These are phyloP conservation scores for Danielia oregonensis DNA, from an alignment of 805 yeast species.

Conservation along the genomic window DNA sequence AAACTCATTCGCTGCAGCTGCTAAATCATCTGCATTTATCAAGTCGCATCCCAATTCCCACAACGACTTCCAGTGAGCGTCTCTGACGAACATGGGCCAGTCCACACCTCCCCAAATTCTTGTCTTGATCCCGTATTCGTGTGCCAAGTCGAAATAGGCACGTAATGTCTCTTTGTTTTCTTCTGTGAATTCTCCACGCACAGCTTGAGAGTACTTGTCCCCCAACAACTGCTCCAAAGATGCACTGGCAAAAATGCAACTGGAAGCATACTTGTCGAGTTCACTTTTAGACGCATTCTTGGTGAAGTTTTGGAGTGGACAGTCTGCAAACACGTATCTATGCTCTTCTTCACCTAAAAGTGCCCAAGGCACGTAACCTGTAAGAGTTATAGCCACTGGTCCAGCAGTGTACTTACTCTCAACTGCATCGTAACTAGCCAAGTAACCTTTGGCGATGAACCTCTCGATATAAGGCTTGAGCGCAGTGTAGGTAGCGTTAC, in stretches of 20 bases:
- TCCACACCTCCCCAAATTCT: slow-evolving; percentile 70
- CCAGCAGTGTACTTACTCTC: slow-evolving; percentile 37
- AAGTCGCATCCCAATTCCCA: slow-evolving; percentile 49
- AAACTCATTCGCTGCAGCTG: slow-evolving; percentile 28
- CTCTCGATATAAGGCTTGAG: slow-evolving; percentile 45
- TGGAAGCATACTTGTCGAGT: slow-evolving; percentile 19
- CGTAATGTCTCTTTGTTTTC: slow-evolving; percentile 28
- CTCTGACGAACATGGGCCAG: slow-evolving; percentile 53
- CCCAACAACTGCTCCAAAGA: slow-evolving; percentile 36
- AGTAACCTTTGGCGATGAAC: slow-evolving; percentile 45
- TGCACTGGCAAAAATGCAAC: slow-evolving; percentile 41
- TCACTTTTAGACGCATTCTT: slow-evolving; percentile 20
- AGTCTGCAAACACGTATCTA: slow-evolving; percentile 48
- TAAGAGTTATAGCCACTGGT: slow-evolving; percentile 60
- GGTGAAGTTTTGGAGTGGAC: slow-evolving; percentile 38
- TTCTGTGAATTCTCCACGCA: slow-evolving; percentile 27
- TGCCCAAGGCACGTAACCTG: slow-evolving; percentile 60
- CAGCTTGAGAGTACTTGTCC: slow-evolving; percentile 11
- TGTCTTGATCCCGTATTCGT: slow-evolving; percentile 47
- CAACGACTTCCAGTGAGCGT: slow-evolving; percentile 48
- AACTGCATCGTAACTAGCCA: slow-evolving; percentile 45
- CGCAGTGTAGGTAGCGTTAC: slow-evolving; percentile 43
- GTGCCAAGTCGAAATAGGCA: slow-evolving; percentile 40
- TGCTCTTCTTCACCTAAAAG: slow-evolving; percentile 18
- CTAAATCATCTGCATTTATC: slow-evolving; percentile 60